Evolutionary conservation across 441 rosid species (phyloP), one percentile per base, ranked within the genome.

Genomic region (Pelargonium fulgidum): DNA sequence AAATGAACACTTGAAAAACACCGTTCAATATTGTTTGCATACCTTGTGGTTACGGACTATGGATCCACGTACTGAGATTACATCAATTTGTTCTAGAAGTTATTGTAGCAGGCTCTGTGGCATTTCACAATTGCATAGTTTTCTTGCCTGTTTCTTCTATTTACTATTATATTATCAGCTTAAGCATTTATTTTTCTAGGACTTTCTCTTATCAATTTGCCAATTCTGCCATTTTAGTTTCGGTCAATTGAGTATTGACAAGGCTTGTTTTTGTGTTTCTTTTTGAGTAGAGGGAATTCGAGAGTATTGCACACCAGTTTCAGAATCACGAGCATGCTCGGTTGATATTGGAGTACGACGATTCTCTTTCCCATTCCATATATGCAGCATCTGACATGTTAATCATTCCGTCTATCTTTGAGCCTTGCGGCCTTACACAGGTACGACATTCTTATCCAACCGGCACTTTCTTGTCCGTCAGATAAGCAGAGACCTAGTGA

Each of bases 341-440:
- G 73, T 83, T 93, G 81, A 78, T 91, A 76, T 74, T 93, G 73
- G 91, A 88, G 82, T 93, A 89, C 54, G 97, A 93, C 50, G 97
- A 91, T 73, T 81, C 86, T 75, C 96, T 93, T 70, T 89, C 97
- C 72, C 99, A 81, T 79, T 70, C 82, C 70, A 91, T 93, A 47
- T 93, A 79, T 59, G 97, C 96, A 33, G 99, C 99, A 24, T 84
- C 92, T 9, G 97, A 93, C 85, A 70, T 93, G 85, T 81, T 93
- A 74, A 89, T 91, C 77, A 88, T 93, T 79, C 99, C 99, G 72
- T 93, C 97, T 3, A 82, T 91, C 72, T 91, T 93, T 68, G 99
- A 93, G 83, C 99, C 99, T 77, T 91, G 99, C 81, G 99, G 99
- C 67, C 97, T 93, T 62, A 93, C 99, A 68, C 99, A 93, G 97